These are phyloP conservation scores for Beta corolliflora DNA, from an alignment of 179 eudicot species.

Conservation along the genomic window DNA sequence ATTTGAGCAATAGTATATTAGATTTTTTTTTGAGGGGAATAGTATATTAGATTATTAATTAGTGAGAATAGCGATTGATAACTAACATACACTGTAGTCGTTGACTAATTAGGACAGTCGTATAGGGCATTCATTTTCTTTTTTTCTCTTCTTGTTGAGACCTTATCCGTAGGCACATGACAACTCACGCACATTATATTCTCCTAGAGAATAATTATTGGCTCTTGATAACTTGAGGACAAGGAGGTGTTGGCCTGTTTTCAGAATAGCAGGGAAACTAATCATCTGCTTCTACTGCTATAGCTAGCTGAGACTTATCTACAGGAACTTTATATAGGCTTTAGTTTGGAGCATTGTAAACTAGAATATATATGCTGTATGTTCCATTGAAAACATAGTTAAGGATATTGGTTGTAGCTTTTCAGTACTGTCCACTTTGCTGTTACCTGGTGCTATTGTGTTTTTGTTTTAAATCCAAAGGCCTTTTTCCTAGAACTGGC, in stretches of 20 bases:
- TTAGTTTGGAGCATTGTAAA: neutral
- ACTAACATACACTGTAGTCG: neutral
- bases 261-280: neutral
- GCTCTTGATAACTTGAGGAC: neutral
- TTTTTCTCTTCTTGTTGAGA: neutral
- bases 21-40: too few relatives aligned
- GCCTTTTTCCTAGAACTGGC: neutral
- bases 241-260: neutral
- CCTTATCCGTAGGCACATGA: neutral
- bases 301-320: neutral
- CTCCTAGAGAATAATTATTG: neutral
- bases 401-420: neutral
- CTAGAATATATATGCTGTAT: neutral
- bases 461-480: slow-evolving; percentile 4
- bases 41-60: neutral
- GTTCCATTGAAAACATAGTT: neutral
- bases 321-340: neutral
- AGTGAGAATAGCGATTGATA: neutral
- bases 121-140: neutral
- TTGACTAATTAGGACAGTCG: neutral
- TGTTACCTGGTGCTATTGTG: neutral
- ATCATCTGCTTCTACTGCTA: neutral
- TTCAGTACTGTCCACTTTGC: neutral
- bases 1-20: too few relatives aligned
- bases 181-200: neutral